A percentile compares a stretch with the other conserved stretches of the same genome.
Evolutionary conservation across 257 asterid genomes (phyloP).

Genomic region (Nicotiana paniculata): DNA sequence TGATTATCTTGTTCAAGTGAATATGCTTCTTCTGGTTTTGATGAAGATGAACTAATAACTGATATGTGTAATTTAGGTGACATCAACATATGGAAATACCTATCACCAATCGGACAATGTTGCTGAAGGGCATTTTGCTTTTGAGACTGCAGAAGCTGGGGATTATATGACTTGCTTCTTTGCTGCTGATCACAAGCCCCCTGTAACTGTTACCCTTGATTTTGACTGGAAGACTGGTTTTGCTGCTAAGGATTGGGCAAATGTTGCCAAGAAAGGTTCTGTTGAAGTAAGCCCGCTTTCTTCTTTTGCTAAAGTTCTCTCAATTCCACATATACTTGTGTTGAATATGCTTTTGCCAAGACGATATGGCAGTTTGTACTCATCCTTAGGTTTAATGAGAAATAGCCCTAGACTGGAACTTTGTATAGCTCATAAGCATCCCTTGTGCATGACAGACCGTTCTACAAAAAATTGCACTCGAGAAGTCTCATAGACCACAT

Average conservation of each 20-base stretch:
- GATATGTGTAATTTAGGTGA: slow-evolving; percentile 43
- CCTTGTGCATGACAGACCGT: not conserved
- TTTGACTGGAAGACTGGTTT: slow-evolving; percentile 93
- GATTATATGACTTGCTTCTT: slow-evolving; percentile 87
- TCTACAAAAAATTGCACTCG: not conserved
- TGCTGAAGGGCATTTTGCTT: slow-evolving; percentile 71
- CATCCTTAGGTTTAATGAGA: not conserved
- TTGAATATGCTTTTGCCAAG: not conserved
- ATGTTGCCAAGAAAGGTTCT: slow-evolving; percentile 86
- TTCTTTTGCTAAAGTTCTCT: not conserved
- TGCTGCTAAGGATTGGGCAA: slow-evolving; percentile 92
- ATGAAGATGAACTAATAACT: not conserved
- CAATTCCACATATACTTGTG: not conserved
- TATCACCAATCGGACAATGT: slow-evolving; percentile 80
- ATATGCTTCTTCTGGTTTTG: not conserved
- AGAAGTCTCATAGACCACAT: not conserved
- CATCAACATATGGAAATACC: slow-evolving; percentile 73
- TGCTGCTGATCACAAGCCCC: slow-evolving; percentile 66
- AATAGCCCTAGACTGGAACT: not conserved
- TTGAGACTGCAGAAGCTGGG: slow-evolving; percentile 76
- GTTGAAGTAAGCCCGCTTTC: slow-evolving; percentile 56
- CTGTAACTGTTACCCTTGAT: slow-evolving; percentile 53
- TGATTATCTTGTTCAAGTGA: not conserved
- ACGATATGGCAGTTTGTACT: not conserved
- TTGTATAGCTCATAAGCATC: not conserved